Percentiles rank a stretch among this genome's conserved stretches.
phyloP scores from a whole-genome alignment of 768 basidiomycete species.

The Candolleomyces eurysporus region DNA sequence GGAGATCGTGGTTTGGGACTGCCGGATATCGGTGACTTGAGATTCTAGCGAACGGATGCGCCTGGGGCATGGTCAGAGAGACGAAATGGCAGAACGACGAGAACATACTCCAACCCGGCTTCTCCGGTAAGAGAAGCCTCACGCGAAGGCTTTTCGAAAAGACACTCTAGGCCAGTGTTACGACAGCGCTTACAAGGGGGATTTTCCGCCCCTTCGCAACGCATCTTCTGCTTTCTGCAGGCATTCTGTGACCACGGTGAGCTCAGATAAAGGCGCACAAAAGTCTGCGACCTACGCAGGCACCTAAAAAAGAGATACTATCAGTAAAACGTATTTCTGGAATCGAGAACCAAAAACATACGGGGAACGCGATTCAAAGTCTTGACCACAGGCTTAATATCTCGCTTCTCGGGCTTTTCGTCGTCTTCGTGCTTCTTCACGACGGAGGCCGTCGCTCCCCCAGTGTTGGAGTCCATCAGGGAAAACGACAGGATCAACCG shows the following conservation, averaged over 20 bases:
- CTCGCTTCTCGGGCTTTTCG: conserved; percentile 56
- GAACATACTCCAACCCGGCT: conserved; percentile 80
- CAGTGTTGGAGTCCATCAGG: conserved; percentile 28
- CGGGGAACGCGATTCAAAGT: conserved; percentile 86
- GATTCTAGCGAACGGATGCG: conserved; percentile 87
- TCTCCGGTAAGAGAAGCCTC: conserved; percentile 87
- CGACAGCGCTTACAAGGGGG: conserved; percentile 95
- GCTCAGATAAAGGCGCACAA: conserved; percentile 5
- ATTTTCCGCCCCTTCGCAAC: conserved; percentile 94
- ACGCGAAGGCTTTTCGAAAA: conserved; percentile 91
- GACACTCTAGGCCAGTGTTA: conserved; percentile 85
- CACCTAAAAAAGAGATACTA: conserved; percentile 46
- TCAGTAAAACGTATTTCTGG: conserved; percentile 15
- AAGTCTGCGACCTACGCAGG: conserved; percentile 57
- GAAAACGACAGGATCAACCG: conserved; percentile 14
- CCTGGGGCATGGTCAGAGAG: conserved; percentile 39
- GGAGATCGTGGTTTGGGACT: conserved; percentile 72
- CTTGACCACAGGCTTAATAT: conserved; percentile 70
- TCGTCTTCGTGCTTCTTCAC: conserved; percentile 69
- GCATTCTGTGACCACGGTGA: conserved; percentile 62
- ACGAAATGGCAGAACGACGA: conserved; percentile 4
- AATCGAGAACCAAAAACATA: conserved; percentile 40
- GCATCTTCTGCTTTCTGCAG: conserved; percentile 95
- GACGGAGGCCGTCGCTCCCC: conserved; percentile 24
- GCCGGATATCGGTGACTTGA: conserved; percentile 81